phyloP scores from a whole-genome alignment of 176 grass and related monocot species.

The maize (Zea mays) region Zm-B73-REFERENCE-NAM-5.0 NC_050096.1:260068001-260068500 shows the following conservation, averaged over 20 bases:
- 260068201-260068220: constrained; percentile 63
- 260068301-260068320: not conserved
- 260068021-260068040: constrained; percentile 13
- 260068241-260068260: constrained; percentile 7
- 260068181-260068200: constrained; percentile 98
- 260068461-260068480: not conserved
- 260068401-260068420: not conserved
- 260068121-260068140: constrained; percentile 97
- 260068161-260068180: constrained; percentile 91
- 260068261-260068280: not conserved
- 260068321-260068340: constrained; percentile 25
- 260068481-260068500: not conserved
- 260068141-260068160: constrained; percentile 92
- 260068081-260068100: constrained; percentile 96
- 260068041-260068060: constrained; percentile 3
- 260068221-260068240: constrained; percentile 20
- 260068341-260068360: not conserved
- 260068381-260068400: not conserved
- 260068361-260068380: not conserved
- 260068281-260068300: not conserved
- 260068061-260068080: constrained; percentile 52
- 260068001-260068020: constrained; percentile 34
- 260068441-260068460: not conserved
- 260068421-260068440: not conserved
- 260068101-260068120: constrained; percentile 91